These are phyloP conservation scores for Globisporangium uncinulatum DNA, from an alignment of 352 stramenopile genomes.

Conservation along the genomic window DNA sequence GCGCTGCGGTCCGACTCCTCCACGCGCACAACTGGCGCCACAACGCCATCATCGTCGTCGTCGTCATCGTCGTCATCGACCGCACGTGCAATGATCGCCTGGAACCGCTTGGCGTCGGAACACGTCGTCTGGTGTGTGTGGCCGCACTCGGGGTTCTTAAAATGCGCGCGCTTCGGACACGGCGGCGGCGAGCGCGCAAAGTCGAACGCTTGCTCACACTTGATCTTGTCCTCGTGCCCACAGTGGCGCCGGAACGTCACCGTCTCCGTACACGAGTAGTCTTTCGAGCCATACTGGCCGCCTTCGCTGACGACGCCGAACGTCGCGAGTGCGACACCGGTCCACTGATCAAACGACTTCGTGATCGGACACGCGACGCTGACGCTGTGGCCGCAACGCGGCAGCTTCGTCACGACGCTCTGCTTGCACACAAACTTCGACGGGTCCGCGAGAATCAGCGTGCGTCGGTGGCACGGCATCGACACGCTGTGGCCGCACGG, in stretches of 20 bases:
- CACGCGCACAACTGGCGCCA: constrained; percentile 25
- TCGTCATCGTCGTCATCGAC: constrained; percentile 9
- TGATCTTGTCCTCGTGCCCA: constrained; percentile 43
- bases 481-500: constrained; percentile 54
- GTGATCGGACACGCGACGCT: constrained; percentile 42
- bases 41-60: background rate
- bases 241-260: constrained; percentile 63
- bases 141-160: constrained; percentile 65
- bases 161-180: constrained; percentile 37
- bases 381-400: constrained; percentile 60
- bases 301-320: constrained; percentile 54
- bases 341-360: constrained; percentile 42
- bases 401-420: constrained; percentile 41
- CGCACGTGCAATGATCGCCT: background rate
- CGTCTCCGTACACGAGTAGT: constrained; percentile 53
- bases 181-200: constrained; percentile 35
- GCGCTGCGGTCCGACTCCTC: constrained; percentile 18
- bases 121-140: constrained; percentile 57
- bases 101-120: constrained; percentile 20
- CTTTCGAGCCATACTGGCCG: constrained; percentile 51
- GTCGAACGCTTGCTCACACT: constrained; percentile 71
- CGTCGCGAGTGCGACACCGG: constrained; percentile 23
- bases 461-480: constrained; percentile 56
- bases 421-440: constrained; percentile 47
- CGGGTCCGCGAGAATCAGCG: constrained; percentile 18